phyloP scores from a whole-genome alignment of 768 basidiomycete species.

The Lanmaoa rubissima region DNA sequence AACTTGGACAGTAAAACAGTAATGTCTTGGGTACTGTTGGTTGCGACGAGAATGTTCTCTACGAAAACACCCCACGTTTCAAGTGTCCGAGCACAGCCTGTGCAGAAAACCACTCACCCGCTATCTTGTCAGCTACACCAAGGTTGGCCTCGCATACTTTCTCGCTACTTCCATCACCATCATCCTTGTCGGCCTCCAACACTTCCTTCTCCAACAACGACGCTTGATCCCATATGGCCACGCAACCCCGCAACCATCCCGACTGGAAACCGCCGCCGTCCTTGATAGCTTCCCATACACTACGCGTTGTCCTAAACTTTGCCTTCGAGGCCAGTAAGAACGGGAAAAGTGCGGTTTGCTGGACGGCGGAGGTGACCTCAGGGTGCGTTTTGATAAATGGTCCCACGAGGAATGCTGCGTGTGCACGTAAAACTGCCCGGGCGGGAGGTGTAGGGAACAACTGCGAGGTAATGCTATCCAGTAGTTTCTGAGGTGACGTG shows the following conservation, averaged over 20 bases:
- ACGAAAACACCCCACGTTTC: neutral
- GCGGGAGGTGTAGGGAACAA: conserved; percentile 42
- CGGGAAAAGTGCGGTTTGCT: conserved; percentile 64
- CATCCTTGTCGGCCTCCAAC: conserved; percentile 31
- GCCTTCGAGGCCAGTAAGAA: conserved; percentile 73
- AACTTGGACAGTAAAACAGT: conserved; percentile 52
- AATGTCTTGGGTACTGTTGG: conserved; percentile 42
- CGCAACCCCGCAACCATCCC: conserved; percentile 55
- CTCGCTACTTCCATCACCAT: conserved; percentile 35
- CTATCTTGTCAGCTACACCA: conserved; percentile 57
- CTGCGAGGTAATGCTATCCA: conserved; percentile 27
- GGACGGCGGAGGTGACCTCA: conserved; percentile 33
- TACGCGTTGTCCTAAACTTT: conserved; percentile 58
- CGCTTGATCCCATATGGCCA: conserved; percentile 37
- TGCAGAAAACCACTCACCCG: conserved; percentile 44
- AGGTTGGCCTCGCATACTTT: conserved; percentile 54
- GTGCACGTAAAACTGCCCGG: conserved; percentile 50
- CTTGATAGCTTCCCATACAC: conserved; percentile 73
- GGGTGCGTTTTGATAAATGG: conserved; percentile 40
- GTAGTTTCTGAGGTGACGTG: conserved; percentile 21
- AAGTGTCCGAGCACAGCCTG: neutral
- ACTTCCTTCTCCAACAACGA: conserved; percentile 29
- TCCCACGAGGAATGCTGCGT: conserved; percentile 54
- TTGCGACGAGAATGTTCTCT: conserved; percentile 67
- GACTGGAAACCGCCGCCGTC: conserved; percentile 31